Evolutionary conservation across 805 yeast genomes (phyloP), one percentile per base, ranked within the genome.

Genomic region (Pichia ethanolica): DNA sequence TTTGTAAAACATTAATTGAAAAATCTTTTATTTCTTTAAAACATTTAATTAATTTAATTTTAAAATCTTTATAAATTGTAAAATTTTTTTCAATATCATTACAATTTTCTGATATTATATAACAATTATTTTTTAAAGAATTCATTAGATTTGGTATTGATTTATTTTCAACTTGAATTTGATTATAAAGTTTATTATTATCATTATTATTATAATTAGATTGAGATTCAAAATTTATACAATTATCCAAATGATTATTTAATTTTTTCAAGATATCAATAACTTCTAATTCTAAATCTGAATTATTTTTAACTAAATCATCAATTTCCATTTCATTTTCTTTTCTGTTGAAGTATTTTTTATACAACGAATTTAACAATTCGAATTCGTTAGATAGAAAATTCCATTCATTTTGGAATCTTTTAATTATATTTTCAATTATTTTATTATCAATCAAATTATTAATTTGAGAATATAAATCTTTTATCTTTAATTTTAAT

Each of bases 181-280:
- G 78, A 2, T 68, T 62, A 14, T 72, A 63, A 12, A 79, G 60
- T 55, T 77, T 73, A 30, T 11, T 10, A 56, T 46, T 51, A 68
- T 68, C 47, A 69, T 73, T 1, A 51, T 57, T 7, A 52, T 59
- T 4, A 62, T 48, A 0, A 62, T 34, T 37, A 30, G 20, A 20
- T 20, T 28, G 26, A 70, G 52, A 5, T 66, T 65, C 3, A 69
- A 59, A 9, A 79, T 76, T 67, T 11, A 68, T 57, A 56, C 95
- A 86, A 60, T 86, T 89, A 63, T 89, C 97, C 58, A 82, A 88
- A 66, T 89, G 96, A 47, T 78, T 79, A 10, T 96, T 83, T 43
- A 89, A 69, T 58, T 89, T 79, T 49, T 80, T 82, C 35, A 90
- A 68, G 14, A 84, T 70, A 2, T 76, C 73, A 0, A 87, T 95